These are phyloP conservation scores for Ganoderma sp. DNA, from an alignment of 1,284 basidiomycete genomes.

Conservation along the genomic window DNA sequence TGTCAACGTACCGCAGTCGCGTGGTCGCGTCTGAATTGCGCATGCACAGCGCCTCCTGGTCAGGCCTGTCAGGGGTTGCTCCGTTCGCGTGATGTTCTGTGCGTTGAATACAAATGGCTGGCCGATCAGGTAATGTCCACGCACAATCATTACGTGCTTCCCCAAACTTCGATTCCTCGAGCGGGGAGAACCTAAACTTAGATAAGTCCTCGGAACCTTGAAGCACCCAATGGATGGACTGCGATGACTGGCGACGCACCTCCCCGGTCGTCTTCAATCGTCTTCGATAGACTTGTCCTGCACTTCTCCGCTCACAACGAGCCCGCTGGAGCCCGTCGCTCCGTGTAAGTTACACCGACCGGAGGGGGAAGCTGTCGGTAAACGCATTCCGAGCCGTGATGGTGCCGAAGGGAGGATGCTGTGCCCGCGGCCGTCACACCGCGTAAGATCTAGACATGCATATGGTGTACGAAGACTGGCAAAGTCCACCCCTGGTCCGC, in stretches of 20 bases:
- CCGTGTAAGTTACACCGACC: neutral
- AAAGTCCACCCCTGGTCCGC: neutral
- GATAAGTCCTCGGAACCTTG: slow-evolving; percentile 16
- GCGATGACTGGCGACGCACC: neutral
- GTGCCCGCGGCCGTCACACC: too few species aligned
- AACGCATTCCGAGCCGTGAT: neutral
- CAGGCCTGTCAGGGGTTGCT: neutral
- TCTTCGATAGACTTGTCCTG: neutral
- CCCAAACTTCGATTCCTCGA: neutral
- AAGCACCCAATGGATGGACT: slow-evolving; percentile 6
- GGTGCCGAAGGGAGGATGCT: neutral
- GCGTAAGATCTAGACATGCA: too few species aligned
- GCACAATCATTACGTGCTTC: slow-evolving; percentile 1
- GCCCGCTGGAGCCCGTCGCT: neutral
- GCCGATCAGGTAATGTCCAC: neutral
- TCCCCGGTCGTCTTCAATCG: neutral
- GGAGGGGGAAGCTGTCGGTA: neutral
- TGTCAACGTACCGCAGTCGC: slow-evolving; percentile 9
- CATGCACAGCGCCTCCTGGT: neutral
- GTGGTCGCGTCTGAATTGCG: slow-evolving; percentile 3
- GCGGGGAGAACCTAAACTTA: slow-evolving; percentile 12
- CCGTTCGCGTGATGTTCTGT: neutral
- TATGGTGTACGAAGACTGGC: too few species aligned
- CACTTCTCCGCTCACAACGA: slow-evolving; percentile 3
- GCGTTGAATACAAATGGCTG: neutral